These are phyloP conservation scores for Ascoidea asiatica DNA, from an alignment of 805 yeast genomes.

Conservation along the genomic window DNA sequence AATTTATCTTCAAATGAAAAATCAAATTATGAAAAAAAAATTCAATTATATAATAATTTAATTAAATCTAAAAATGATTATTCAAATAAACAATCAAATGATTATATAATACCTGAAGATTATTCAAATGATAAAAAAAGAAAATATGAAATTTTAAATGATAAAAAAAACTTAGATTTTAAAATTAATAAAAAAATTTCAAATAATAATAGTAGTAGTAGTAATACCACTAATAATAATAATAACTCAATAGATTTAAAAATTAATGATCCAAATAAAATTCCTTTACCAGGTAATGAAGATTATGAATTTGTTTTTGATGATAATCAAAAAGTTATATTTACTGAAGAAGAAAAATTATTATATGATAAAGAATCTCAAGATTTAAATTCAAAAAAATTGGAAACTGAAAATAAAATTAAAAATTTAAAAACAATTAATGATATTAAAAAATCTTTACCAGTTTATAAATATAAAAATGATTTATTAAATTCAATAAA, in stretches of 20 bases:
- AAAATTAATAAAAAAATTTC: conserved; percentile 17
- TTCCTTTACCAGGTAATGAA: conserved; percentile 25
- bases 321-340: conserved; percentile 44
- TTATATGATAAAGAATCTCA: conserved; percentile 8
- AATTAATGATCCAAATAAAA: conserved; percentile 25
- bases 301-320: conserved; percentile 74
- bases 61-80: conserved; percentile 21
- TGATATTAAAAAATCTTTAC: conserved; percentile 51
- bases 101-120: conserved; percentile 45
- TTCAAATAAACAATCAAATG: conserved; percentile 11
- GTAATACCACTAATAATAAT: conserved; percentile 30
- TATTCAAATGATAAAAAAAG: conserved; percentile 35
- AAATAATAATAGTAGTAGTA: conserved; percentile 22
- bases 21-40: conserved; percentile 36
- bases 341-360: conserved; percentile 19
- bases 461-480: conserved; percentile 55
- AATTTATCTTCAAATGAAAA: conserved; percentile 33
- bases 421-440: conserved; percentile 18
- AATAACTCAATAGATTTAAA: conserved; percentile 23
- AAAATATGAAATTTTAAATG: conserved; percentile 11
- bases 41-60: conserved; percentile 28
- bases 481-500: conserved; percentile 46
- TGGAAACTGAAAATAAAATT: background rate
- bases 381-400: background rate
- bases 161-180: conserved; percentile 26